phyloP scores from a whole-genome alignment of 306 rosid species.

The Senna tora region DNA sequence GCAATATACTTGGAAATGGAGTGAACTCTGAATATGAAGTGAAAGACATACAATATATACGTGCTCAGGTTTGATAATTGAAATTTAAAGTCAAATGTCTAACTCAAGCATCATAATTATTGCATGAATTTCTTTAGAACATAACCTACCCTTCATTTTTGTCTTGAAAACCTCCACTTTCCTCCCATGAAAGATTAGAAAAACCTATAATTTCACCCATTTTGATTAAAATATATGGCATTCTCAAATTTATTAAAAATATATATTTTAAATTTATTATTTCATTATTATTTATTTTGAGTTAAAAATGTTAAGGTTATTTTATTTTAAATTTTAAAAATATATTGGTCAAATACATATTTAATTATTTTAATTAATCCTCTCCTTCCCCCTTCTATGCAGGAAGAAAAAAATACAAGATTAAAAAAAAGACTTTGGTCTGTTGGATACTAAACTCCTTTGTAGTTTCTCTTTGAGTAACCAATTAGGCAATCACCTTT shows the following conservation, averaged over 20 bases:
- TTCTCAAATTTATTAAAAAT: too few species aligned
- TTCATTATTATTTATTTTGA: too few species aligned
- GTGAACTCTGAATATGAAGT: slow-evolving; percentile 42
- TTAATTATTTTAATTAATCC: too few species aligned
- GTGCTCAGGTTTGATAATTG: slow-evolving; percentile 69
- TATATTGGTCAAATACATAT: too few species aligned
- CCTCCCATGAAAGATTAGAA: too few species aligned
- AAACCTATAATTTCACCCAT: too few species aligned
- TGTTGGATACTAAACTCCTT: neutral
- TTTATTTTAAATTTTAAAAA: too few species aligned
- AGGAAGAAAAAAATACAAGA: neutral
- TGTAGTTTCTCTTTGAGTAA: slow-evolving; percentile 2
- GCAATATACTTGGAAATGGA: slow-evolving; percentile 43
- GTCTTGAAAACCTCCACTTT: neutral
- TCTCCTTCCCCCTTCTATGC: too few species aligned
- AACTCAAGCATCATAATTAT: slow-evolving; percentile 16
- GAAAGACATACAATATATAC: slow-evolving; percentile 51
- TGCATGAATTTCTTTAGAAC: slow-evolving; percentile 15
- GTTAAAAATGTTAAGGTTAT: too few species aligned
- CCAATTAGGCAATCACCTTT: slow-evolving; percentile 17
- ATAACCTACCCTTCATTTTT: slow-evolving; percentile 13
- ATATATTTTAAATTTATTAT: too few species aligned
- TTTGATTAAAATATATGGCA: too few species aligned
- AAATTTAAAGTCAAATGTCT: slow-evolving; percentile 13
- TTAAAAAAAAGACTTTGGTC: neutral